Conservation (phyloP, 345 rosid genomes). For the Rubroshorea leprosula region DNA sequence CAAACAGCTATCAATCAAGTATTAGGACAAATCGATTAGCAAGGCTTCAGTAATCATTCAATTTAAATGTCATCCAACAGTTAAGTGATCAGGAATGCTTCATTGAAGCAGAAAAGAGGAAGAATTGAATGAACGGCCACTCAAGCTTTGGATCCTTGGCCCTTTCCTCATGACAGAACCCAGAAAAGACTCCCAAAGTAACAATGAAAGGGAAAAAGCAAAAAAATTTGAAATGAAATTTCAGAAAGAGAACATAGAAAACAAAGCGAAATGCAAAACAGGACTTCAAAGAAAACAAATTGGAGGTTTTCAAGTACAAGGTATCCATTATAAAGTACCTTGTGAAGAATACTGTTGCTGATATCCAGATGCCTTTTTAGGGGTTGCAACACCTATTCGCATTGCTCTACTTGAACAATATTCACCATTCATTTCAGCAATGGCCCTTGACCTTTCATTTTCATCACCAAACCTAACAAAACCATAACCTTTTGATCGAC, state of each 20-base stretch:
- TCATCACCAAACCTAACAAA: constrained; percentile 96
- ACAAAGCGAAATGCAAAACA: background rate
- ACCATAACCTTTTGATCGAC: constrained; percentile 91
- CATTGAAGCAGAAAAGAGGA: background rate
- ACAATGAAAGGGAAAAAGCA: background rate
- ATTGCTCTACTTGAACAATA: constrained; percentile 86
- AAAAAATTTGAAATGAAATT: background rate
- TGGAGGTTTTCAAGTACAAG: background rate
- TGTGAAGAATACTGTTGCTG: constrained; percentile 90
- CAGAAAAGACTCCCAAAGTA: background rate
- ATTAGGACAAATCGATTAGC: background rate
- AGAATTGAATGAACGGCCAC: background rate
- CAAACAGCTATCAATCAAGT: background rate
- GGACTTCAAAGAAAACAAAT: background rate
- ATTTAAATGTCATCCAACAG: background rate
- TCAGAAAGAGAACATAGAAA: background rate
- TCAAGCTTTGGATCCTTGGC: background rate
- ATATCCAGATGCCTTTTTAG: constrained; percentile 71
- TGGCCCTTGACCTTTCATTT: constrained; percentile 82
- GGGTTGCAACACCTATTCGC: constrained; percentile 90
- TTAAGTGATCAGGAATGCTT: background rate
- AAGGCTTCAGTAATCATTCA: background rate
- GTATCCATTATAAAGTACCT: constrained; percentile 37
- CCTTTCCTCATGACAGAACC: background rate
- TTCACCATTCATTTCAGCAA: constrained; percentile 86